phyloP scores from a whole-genome alignment of 805 yeast species.

The Candida adriatica region DNA sequence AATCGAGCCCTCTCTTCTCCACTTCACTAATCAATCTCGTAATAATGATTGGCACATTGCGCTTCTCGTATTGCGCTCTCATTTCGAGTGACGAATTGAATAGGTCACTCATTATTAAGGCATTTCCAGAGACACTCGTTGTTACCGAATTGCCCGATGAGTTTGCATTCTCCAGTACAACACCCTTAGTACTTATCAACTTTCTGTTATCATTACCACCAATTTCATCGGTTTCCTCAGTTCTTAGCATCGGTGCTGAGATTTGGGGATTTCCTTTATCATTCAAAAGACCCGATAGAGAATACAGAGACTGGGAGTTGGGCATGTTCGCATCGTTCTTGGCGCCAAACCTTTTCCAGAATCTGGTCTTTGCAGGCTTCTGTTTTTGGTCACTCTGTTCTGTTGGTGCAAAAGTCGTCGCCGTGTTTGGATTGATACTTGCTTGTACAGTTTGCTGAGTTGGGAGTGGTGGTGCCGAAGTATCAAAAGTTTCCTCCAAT shows the following conservation, averaged over 20 bases:
- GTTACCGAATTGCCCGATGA: conserved; percentile 5
- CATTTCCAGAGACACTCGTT: conserved; percentile 3
- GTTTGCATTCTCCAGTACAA: conserved; percentile 4
- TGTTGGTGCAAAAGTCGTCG: conserved; percentile 6
- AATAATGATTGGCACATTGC: conserved; percentile 63
- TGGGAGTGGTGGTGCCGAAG: conserved; percentile 2
- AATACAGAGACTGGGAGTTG: conserved; percentile 16
- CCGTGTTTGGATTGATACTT: conserved; percentile 2
- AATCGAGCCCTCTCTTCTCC: conserved; percentile 64
- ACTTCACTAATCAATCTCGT: conserved; percentile 69
- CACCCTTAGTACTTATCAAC: conserved; percentile 21
- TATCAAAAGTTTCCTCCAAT: conserved; percentile 5
- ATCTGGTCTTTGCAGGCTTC: conserved; percentile 22
- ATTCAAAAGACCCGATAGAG: conserved; percentile 12
- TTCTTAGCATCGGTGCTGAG: conserved; percentile 30
- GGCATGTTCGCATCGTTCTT: conserved; percentile 16
- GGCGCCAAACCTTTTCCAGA: conserved; percentile 26
- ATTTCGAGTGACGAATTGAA: conserved; percentile 48
- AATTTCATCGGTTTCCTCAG: conserved; percentile 25
- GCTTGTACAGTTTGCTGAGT: conserved; percentile 1
- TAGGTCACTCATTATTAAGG: conserved; percentile 19
- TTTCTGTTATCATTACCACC: conserved; percentile 32
- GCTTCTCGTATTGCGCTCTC: conserved; percentile 56
- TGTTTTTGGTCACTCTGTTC: conserved; percentile 14
- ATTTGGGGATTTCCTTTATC: conserved; percentile 23